Evolutionary conservation across 495 filamentous ascomycete genomes (phyloP).

Genomic region (Lophiostoma macrostomum): DNA sequence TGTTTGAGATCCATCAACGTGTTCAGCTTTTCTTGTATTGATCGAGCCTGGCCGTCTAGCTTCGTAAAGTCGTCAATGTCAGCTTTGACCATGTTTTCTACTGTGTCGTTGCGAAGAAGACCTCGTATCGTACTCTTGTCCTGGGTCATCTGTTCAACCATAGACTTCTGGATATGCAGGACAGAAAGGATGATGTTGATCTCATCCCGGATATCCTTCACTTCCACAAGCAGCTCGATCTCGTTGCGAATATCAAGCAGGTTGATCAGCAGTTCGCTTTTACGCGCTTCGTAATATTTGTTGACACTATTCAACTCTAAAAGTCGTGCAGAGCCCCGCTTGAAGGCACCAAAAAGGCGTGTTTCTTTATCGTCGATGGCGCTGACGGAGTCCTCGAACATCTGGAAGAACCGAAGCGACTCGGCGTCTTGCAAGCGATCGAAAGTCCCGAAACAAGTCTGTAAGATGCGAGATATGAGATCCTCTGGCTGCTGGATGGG

Average conservation of each 20-base stretch:
- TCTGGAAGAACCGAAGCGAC: constrained; percentile 60
- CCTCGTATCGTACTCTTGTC: no score
- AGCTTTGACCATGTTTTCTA: no score
- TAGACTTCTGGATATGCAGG: constrained; percentile 55
- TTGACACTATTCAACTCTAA: not conserved
- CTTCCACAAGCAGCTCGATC: constrained; percentile 59
- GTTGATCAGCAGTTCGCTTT: constrained; percentile 53
- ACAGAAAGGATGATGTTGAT: constrained; percentile 64
- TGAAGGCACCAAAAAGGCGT: not conserved
- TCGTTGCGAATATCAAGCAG: constrained; percentile 64
- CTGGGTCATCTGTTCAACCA: no score
- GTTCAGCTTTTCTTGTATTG: constrained; percentile 39
- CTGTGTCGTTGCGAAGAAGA: constrained; percentile 39
- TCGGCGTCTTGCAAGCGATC: constrained; percentile 58
- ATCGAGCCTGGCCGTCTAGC: no score
- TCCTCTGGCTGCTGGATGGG: not conserved
- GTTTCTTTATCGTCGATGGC: constrained; percentile 13
- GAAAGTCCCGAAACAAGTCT: constrained; percentile 51
- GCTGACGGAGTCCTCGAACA: constrained; percentile 66
- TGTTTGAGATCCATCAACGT: constrained; percentile 6
- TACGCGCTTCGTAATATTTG: constrained; percentile 20
- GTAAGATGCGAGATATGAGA: not conserved
- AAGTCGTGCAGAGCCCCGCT: not conserved
- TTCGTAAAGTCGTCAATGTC: not conserved
- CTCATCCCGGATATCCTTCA: constrained; percentile 68